phyloP scores from a whole-genome alignment of 2,329 filamentous ascomycete species.

The Alternaria gaisen region DNA sequence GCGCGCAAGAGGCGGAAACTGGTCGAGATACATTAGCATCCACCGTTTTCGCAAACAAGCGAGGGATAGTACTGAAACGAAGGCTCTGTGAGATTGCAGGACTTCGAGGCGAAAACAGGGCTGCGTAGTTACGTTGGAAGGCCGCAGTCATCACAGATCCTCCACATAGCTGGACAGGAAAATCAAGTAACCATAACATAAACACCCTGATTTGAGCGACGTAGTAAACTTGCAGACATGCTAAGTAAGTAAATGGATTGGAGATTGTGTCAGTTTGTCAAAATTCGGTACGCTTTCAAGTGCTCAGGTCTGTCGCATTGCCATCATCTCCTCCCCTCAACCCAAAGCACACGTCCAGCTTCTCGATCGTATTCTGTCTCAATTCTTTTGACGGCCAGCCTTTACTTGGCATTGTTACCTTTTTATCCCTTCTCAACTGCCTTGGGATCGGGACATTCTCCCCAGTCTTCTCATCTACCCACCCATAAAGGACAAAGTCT shows the following conservation, averaged over 20 bases:
- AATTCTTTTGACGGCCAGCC: slow-evolving; percentile 10
- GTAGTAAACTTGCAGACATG: neutral
- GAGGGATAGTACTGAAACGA: neutral
- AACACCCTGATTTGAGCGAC: neutral
- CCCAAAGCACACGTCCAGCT: slow-evolving; percentile 12
- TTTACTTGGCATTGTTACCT: slow-evolving; percentile 9
- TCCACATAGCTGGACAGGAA: neutral
- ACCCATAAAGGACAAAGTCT: slow-evolving; percentile 70
- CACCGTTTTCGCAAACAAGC: neutral
- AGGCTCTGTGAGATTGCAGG: neutral
- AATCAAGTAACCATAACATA: too few species aligned
- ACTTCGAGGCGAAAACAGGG: neutral
- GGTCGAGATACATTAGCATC: neutral
- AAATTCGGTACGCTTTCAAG: neutral
- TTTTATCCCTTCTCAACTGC: slow-evolving; percentile 62
- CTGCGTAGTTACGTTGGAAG: neutral
- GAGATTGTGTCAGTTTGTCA: neutral
- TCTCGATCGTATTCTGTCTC: slow-evolving; percentile 3
- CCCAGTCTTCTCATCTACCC: slow-evolving; percentile 61
- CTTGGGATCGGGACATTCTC: slow-evolving; percentile 60
- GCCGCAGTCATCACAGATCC: neutral
- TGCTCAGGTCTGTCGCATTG: neutral
- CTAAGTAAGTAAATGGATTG: neutral
- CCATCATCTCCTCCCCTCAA: neutral
- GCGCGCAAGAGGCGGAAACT: neutral